Base-by-base conservation (phyloP, 805 yeast genomes). In the Grigorovia humatica region DNA sequence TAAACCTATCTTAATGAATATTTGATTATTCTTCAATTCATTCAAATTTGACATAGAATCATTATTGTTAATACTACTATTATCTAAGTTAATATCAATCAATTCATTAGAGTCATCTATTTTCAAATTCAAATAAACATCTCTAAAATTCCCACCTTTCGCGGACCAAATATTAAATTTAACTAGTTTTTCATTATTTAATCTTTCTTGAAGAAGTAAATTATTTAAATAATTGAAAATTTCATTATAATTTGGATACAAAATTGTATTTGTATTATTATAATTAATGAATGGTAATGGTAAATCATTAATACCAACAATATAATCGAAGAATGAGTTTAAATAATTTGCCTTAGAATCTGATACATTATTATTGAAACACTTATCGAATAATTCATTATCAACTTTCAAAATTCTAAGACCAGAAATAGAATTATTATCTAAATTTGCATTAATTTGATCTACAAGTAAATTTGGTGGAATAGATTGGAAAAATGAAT, bases 261-360 rank as follows among this genome's bases (percentile, higher is more conserved):
- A 53, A 44, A 60, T 63, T 18, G 70, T 66, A 44, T 69, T 63
- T 27, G 68, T 68, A 41, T 65, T 64, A 15, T 18, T 32, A 35
- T 45, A 45, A 53, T 67, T 57, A 17, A 63, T 52, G 30, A 72
- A 57, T 17, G 74, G 72, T 20, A 81, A 60, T 18, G 84, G 85
- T 56, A 78, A 83, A 46, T 86, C 88, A 59, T 91, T 87, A 52
- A 89, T 72, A 1, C 85, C 84, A n/a, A 88, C 75, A 40, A 91
- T 80, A 64, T 76, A 91, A 65, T 91, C 99, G 62, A 91, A 93
- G 80, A 88, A 85, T 9, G 93, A 75, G 67, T 89, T 95, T 30
- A 93, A 65, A 15, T 38, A 13, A n/a, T 8, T 38, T 13, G 12
- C 8, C 7, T 15, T 38, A n/a, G n/a, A 12, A 8, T 13, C 8